Conservation (phyloP, 139 green algal genomes). For the Desmodesmus armatus region DNA sequence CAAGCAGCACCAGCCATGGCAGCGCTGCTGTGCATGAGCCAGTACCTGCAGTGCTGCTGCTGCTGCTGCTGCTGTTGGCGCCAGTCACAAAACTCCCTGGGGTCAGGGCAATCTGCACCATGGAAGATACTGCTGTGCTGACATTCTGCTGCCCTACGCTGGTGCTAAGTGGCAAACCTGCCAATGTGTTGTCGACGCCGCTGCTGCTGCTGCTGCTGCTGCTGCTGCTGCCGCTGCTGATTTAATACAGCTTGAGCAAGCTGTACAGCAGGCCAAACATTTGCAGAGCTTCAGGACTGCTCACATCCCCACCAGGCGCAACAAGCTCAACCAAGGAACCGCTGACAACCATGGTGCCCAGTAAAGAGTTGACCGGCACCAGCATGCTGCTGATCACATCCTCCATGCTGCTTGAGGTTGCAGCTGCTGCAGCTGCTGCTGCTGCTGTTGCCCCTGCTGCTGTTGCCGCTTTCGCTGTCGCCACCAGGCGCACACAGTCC, state of each 20-base stretch:
- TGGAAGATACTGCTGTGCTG: too few species aligned
- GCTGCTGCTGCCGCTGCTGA: conserved; percentile 20
- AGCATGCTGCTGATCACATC: too few species aligned
- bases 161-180: too few species aligned
- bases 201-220: too few species aligned
- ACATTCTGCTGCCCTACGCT: background rate
- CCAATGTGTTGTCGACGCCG: conserved; percentile 52
- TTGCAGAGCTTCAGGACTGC: background rate
- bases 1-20: background rate
- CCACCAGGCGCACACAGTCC: too few species aligned
- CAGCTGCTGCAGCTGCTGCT: too few species aligned
- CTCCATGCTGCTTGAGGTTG: too few species aligned
- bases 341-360: background rate
- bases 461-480: too few species aligned
- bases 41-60: background rate
- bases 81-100: too few species aligned
- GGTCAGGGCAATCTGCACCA: too few species aligned
- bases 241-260: background rate
- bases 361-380: background rate
- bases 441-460: too few species aligned
- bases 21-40: background rate
- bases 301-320: background rate
- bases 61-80: conserved; percentile 3
- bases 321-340: background rate
- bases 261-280: background rate